Base-by-base conservation (phyloP, 2,329 filamentous ascomycete genomes). In the Hypomyces perniciosus region DNA sequence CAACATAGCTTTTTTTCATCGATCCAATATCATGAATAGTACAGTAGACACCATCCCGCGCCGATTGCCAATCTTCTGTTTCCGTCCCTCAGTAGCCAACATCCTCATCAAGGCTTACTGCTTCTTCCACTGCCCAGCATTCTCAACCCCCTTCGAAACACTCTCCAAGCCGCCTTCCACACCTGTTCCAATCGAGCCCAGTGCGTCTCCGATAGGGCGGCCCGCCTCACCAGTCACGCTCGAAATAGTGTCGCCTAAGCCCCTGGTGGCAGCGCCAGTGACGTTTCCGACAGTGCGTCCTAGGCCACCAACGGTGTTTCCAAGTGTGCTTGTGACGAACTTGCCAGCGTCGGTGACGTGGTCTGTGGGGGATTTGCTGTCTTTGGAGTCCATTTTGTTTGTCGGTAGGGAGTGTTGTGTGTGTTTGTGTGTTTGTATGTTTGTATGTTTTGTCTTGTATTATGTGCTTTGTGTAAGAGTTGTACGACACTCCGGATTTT, bases 111-210 rank as follows among this genome's bases (percentile, higher is more conserved):
- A 41, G 5, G 20, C n/a, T 58, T 56, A 62, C 54, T 62, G 55
- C 53, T 66, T 71, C 67, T 77, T 78, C 78, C 78, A 81, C 61
- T 81, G 65, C 3, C 80, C 80, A 8, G 79, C 79, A 59, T 81
- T 69, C 65, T 83, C 79, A 6, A 78, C 73, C 0, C 79, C 78
- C 65, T 77, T 73, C 10, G 75, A 73, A 2, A 81, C 69, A 43
- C 65, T 68, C 40, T 69, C 68, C 35, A 72, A 64, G 2, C 77
- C 81, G 41, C 71, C 68, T 66, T 82, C 72, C 2, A 84, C 57
- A 1, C 79, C 79, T 2, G 71, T 74, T 5, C 78, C 78, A 6
- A 80, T 60, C 56, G 72, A 77, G 6, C 73, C 70, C 9, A 84
- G 50, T 2, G 72, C 79, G 57, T 84, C 76, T 6, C 80, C 80